Evolutionary conservation across 2,329 filamentous ascomycete genomes (phyloP), one percentile per base, ranked within the genome.

Genomic region (Penicillium sp.): DNA sequence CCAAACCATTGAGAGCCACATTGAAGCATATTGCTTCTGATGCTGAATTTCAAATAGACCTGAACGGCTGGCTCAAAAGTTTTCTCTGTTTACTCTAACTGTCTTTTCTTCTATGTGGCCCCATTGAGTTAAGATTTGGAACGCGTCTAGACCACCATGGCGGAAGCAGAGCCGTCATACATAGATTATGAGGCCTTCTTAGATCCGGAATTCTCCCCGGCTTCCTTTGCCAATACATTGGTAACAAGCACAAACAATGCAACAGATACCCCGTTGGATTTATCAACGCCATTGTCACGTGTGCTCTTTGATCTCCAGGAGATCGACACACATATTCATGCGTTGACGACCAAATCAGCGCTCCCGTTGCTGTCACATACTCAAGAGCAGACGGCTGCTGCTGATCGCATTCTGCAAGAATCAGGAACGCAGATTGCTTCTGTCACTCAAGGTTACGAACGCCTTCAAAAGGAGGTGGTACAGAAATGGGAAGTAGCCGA

Each of bases 251-350:
- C 93, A 51, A 97, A 97, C 79, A 96, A 97, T 76, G 82, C 91
- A 55, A 90, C 88, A 62, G 94, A 97, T 75, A 87, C 87, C 1
- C 89, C 91, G 7, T 84, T 97, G 65, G 94, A 99, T 73, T 88
- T 99, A 53, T 93, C 91, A 6, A 97, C 94, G 14, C 93, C 94
- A 2, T 82, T 99, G 44, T 96, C 92, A 5, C 86, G 91, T 51
- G 92, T 97, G 5, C 85, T 97, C 7, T 99, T 99, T 75, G 94
- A 99, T 74, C 87, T 94, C 3, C 94, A 97, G 70, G 94, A 97
- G 74, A 88, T 99, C 61, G 93, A 97, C 75, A 96, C 92, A 0
- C 91, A 96, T 70, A 96, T 99, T 60, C 91, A 99, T 72, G 83
- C 84, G 3, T 82, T 97, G 38, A 95, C 93, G 6, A 94, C 91